A percentile compares a stretch with the other conserved stretches of the same genome.
Conservation (phyloP, 2,329 filamentous ascomycete species). For the Boeremia lycopersici region DNA sequence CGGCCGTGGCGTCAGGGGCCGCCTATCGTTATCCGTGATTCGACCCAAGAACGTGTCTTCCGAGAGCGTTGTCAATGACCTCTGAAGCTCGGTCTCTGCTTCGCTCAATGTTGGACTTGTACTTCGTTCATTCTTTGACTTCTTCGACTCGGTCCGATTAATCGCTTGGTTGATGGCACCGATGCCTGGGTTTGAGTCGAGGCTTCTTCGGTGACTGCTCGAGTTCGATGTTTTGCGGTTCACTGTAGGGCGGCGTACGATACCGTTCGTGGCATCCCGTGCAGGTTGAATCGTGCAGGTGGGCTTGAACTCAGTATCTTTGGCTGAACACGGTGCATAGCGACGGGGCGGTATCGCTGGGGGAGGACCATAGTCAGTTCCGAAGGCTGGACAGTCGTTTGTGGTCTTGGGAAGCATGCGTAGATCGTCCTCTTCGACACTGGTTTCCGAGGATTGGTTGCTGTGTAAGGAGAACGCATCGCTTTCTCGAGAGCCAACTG, state of each 20-base stretch:
- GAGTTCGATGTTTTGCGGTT: conserved; percentile 31
- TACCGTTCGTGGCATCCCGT: conserved; percentile 16
- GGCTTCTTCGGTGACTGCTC: conserved; percentile 21
- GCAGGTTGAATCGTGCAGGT: conserved; percentile 29
- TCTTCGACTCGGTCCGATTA: conserved; percentile 25
- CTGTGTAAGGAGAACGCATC: conserved; percentile 50
- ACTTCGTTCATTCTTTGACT: conserved; percentile 15
- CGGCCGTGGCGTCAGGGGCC: conserved; percentile 29
- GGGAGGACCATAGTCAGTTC: conserved; percentile 10
- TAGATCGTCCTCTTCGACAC: conserved; percentile 41
- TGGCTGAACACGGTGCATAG: conserved; percentile 34
- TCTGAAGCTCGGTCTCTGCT: conserved; percentile 49
- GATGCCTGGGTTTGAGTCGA: conserved; percentile 23
- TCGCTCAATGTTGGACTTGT: conserved; percentile 55
- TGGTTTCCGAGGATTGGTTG: conserved; percentile 48
- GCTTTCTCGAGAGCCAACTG: conserved; percentile 44
- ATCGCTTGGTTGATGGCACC: conserved; percentile 35
- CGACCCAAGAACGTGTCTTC: conserved; percentile 46
- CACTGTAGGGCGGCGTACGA: conserved; percentile 22
- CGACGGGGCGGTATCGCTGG: conserved; percentile 28
- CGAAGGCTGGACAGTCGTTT: not conserved
- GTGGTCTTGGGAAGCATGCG: conserved; percentile 12
- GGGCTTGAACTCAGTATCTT: conserved; percentile 33
- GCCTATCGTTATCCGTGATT: conserved; percentile 45
- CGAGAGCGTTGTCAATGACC: conserved; percentile 41